Percentiles rank a stretch among this genome's conserved stretches.
Conservation (phyloP, 805 yeast species). For the Candida boleticola region DNA sequence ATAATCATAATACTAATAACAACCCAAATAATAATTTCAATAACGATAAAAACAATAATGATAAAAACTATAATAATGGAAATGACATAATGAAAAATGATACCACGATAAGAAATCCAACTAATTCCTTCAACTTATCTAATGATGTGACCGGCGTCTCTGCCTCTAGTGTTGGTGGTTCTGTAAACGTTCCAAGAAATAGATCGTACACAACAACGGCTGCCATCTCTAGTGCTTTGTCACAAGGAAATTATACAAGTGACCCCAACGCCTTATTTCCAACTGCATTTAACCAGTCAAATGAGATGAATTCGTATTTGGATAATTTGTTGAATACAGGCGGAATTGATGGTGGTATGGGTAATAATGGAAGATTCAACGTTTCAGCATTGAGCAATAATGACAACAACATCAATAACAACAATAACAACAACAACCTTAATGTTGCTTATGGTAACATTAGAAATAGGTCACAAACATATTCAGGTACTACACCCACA, state of each 20-base stretch:
- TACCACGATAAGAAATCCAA: constrained; percentile 10
- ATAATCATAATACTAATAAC: constrained; percentile 11
- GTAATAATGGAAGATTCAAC: background rate
- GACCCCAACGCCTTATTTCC: constrained; percentile 4
- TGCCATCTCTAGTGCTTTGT: constrained; percentile 20
- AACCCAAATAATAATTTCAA: constrained; percentile 5
- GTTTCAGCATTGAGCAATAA: background rate
- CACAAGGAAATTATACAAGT: constrained; percentile 4
- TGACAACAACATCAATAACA: background rate
- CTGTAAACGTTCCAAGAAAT: constrained; percentile 24
- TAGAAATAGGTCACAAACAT: constrained; percentile 41
- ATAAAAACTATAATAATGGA: background rate
- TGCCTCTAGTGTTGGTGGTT: constrained; percentile 6
- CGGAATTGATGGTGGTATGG: constrained; percentile 9
- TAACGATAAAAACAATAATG: background rate
- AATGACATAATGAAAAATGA: background rate
- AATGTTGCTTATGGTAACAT: background rate
- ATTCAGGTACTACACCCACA: constrained; percentile 33
- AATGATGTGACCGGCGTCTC: too few species aligned
- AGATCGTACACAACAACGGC: constrained; percentile 55
- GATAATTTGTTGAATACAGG: constrained; percentile 31
- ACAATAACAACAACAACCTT: background rate
- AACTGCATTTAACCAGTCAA: constrained; percentile 14
- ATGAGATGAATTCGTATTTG: constrained; percentile 24
- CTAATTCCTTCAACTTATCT: constrained; percentile 8